These are phyloP conservation scores for Pestalotiopsis sp. DNA, from an alignment of 2,329 filamentous ascomycete genomes.

Conservation along the genomic window DNA sequence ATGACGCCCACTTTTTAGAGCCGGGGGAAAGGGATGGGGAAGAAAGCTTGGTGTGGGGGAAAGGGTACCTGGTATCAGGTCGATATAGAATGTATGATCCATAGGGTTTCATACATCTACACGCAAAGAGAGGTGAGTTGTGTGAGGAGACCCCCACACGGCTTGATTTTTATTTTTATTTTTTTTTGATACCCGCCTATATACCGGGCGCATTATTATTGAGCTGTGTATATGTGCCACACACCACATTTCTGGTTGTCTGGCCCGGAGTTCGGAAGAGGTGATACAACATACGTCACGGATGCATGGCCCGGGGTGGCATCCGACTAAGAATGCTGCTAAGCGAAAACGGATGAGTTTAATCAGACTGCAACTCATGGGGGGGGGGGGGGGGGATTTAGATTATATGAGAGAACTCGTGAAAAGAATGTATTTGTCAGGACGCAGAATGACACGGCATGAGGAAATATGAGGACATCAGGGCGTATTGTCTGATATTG, in stretches of 20 bases:
- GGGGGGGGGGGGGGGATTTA: too few species aligned
- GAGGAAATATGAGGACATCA: neutral
- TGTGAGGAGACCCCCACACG: neutral
- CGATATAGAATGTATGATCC: neutral
- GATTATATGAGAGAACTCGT: too few species aligned
- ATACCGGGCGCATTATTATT: neutral
- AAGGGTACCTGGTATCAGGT: neutral
- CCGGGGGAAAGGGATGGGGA: too few species aligned
- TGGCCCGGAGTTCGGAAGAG: neutral
- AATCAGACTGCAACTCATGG: neutral
- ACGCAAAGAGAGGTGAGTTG: neutral
- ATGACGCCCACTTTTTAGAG: neutral
- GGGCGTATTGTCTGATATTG: neutral
- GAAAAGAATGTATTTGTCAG: neutral
- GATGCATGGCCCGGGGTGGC: neutral
- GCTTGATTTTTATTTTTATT: neutral
- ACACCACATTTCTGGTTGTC: too few species aligned
- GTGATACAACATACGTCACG: neutral
- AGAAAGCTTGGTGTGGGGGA: neutral
- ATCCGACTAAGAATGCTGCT: neutral
- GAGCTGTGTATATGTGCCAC: too few species aligned
- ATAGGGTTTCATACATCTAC: neutral
- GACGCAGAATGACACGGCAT: neutral
- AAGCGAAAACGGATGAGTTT: neutral
- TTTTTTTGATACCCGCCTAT: neutral